Percentiles rank a stretch among this genome's conserved stretches.
Conservation (phyloP, 352 stramenopile genomes). For the Phytopythium kandeliae region DNA sequence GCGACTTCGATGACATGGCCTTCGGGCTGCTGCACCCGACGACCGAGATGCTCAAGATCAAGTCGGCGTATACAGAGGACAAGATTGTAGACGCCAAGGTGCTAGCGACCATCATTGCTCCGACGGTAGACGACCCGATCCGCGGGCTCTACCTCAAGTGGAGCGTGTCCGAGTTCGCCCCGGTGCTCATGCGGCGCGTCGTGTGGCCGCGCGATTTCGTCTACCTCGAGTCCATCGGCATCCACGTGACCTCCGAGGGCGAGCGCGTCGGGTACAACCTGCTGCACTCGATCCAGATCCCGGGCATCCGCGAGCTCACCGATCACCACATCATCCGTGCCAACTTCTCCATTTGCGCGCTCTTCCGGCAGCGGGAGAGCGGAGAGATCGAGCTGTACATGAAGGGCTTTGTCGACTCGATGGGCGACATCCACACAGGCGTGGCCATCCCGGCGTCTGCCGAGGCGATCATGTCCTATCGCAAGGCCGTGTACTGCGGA, state of each 20-base stretch:
- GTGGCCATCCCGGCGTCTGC: constrained; percentile 22
- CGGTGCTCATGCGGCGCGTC: constrained; percentile 18
- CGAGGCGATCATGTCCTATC: constrained; percentile 29
- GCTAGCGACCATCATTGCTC: constrained; percentile 21
- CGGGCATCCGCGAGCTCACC: constrained; percentile 26
- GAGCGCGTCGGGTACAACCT: constrained; percentile 47
- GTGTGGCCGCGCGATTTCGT: constrained; percentile 49
- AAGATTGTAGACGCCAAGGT: constrained; percentile 48
- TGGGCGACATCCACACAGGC: constrained; percentile 24
- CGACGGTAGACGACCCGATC: constrained; percentile 38
- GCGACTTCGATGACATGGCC: constrained; percentile 47
- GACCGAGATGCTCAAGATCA: constrained; percentile 43
- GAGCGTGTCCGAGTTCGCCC: constrained; percentile 32
- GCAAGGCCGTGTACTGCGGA: constrained; percentile 27
- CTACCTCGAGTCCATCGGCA: constrained; percentile 44
- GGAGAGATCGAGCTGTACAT: constrained; percentile 27
- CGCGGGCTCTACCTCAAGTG: constrained; percentile 57
- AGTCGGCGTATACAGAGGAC: constrained; percentile 39
- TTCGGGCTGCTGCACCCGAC: constrained; percentile 50
- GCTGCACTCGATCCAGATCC: constrained; percentile 40
- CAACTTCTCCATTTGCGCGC: constrained; percentile 27
- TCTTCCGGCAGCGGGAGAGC: constrained; percentile 22
- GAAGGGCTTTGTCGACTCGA: constrained; percentile 32
- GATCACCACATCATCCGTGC: constrained; percentile 28
- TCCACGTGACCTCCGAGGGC: constrained; percentile 20